Base-by-base conservation (phyloP, 495 filamentous ascomycete species). In the Bathelium albidoporum region DNA sequence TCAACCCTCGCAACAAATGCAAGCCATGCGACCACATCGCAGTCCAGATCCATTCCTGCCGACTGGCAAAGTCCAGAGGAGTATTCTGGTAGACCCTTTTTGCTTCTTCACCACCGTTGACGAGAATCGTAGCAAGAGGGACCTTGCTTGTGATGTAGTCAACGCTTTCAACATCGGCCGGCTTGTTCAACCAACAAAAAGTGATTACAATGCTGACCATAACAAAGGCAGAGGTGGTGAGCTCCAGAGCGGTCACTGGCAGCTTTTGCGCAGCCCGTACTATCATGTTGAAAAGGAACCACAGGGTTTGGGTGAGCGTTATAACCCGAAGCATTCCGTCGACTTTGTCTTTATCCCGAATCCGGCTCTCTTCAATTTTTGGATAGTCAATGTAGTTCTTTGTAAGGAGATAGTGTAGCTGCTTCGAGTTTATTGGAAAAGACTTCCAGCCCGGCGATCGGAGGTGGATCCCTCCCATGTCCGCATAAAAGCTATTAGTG, bases 401-500 rank as follows among this genome's bases (percentile, higher is more conserved):
- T 16, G 29, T 44, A 9, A 75, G 60, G 0, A 76, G 62, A 44
- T 70, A 75, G 7, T 64, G 34, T 0, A 75, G 59, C 59, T 76
- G 74, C 34, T 73, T 65, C 12, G 60, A 49, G 55, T 72, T 68
- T 16, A 75, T 45, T 5, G 72, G 69, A 59, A 76, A 75, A 2
- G 66, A 58, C n/a, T 52, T 44, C 43, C 58, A 41, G 32, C 69
- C 69, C 1, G 28, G 52, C 1, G 68, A 26, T 31, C 70, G 49
- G 16, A 75, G 63, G 5, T 65, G 24, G 49, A 75, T 41, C 0
- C 70, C 74, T 5, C 74, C 74, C 70, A 73, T 74, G 26, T 77
- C 67, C 2, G 74, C 74, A 52, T 70, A 76, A 63, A 76, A 76
- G 1, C 61, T 71, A 59, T 76, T 73, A 0, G 66, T 67, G 44